These are phyloP conservation scores for Cryptomeria japonica DNA, from an alignment of 75 land plant genomes.

Conservation along the genomic window DNA sequence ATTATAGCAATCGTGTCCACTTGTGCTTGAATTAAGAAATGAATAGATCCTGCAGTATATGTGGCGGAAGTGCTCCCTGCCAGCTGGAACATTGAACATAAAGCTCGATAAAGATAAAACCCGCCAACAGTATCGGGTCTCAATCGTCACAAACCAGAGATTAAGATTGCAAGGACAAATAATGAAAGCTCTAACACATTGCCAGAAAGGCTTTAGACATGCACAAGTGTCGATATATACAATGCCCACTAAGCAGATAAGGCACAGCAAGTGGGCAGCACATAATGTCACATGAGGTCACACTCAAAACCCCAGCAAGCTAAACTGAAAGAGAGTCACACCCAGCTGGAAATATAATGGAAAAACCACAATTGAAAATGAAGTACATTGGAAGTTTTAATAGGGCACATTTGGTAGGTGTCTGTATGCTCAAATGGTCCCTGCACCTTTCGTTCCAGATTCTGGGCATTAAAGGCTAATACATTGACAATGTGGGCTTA, in stretches of 20 bases:
- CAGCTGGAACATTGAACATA: neutral
- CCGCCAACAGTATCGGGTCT: neutral
- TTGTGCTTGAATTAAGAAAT: too few species aligned
- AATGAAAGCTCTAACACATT: neutral
- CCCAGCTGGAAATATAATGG: neutral
- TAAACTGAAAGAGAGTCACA: neutral
- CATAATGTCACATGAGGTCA: neutral
- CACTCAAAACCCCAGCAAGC: neutral
- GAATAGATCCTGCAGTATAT: neutral
- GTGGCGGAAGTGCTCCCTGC: neutral
- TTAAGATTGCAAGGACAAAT: too few species aligned
- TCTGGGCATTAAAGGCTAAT: neutral
- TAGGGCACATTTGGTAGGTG: neutral
- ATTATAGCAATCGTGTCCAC: neutral
- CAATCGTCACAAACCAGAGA: neutral
- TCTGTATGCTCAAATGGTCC: neutral
- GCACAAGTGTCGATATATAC: neutral
- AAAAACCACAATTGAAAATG: neutral
- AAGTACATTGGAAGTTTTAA: neutral
- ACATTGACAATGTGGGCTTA: neutral
- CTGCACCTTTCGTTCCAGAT: neutral
- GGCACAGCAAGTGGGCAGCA: neutral
- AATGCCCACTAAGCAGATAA: neutral
- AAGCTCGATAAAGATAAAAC: neutral
- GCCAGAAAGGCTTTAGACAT: neutral